Base-by-base conservation (phyloP, 306 rosid species). In the Cicer judaicum region DNA sequence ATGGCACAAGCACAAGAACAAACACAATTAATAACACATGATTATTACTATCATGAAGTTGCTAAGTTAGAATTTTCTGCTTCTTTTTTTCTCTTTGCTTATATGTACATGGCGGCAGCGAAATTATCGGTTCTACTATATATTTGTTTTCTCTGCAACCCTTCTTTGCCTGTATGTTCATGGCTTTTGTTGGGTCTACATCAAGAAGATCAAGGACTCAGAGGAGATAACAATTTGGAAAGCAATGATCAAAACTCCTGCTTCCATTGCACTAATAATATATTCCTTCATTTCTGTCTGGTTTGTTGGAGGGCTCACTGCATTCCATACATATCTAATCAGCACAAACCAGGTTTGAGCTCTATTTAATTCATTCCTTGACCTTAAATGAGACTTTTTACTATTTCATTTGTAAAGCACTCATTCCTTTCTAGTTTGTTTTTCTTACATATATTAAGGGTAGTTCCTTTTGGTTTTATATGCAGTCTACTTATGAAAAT, bases 401-500 rank as follows among this genome's bases (percentile, higher is more conserved):
- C 29, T 64, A 34, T 70, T 63, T 71, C 41, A 46, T 44, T 13
- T 24, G 60, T 44, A 29, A 70, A 71, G 43, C n/a, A 54, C 14
- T 21, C 1, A 7, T 15, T 47, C 76, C 47, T 79, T 24, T 70
- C 40, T 62, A 34, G 73, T 68, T 69, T 53, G 40, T 34, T 79
- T 65, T 65, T 66, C 42, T 10, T 40, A 34, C 46, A 15, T 46
- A 0, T 41, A 57, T 24, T 29, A 36, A n/a, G 61, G 64, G 71
- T 14, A 44, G 44, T 39, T 66, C 41, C 16, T 75, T 79, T 64
- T 79, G 68, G 68, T 72, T 76, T 50, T 53, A 47, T 75, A 52
- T 72, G 82, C 88, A 90, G 96, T 84, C 96, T 63, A 90, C 96
- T 57, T 90, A 88, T 50, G 96, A 90, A 82, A 88, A 90, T 74